These are phyloP conservation scores for Cercophora scortea DNA, from an alignment of 495 filamentous ascomycete genomes.

Conservation along the genomic window DNA sequence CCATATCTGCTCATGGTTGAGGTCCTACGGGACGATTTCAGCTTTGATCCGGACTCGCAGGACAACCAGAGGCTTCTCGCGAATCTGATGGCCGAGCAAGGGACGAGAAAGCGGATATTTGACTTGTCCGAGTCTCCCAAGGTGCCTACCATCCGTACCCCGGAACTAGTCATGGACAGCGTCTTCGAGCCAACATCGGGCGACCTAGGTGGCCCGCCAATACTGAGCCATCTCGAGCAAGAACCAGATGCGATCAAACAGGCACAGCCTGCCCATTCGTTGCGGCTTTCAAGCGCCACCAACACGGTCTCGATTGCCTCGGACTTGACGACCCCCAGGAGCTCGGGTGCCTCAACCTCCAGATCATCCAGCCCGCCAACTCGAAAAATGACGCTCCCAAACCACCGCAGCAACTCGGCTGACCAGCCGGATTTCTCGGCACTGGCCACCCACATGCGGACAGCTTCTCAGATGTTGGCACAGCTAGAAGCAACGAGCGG, in stretches of 20 bases:
- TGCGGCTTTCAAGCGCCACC: slow-evolving; percentile 48
- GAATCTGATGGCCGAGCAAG: slow-evolving; percentile 54
- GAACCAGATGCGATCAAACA: slow-evolving; percentile 13
- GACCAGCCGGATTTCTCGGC: slow-evolving; percentile 67
- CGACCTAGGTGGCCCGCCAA: slow-evolving; percentile 59
- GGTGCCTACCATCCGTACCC: slow-evolving; percentile 21
- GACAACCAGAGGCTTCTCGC: slow-evolving; percentile 56
- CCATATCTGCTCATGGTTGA: slow-evolving; percentile 73
- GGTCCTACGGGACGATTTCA: slow-evolving; percentile 64
- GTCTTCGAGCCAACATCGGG: slow-evolving; percentile 68
- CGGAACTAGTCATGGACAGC: slow-evolving; percentile 51
- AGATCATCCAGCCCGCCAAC: slow-evolving; percentile 52
- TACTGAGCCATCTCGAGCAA: slow-evolving; percentile 48
- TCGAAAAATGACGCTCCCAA: slow-evolving; percentile 41
- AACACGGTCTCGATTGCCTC: slow-evolving; percentile 41
- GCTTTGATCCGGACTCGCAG: slow-evolving; percentile 59
- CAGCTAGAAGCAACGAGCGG: slow-evolving; percentile 65
- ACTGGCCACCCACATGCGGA: slow-evolving; percentile 70
- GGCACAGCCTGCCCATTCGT: slow-evolving; percentile 22
- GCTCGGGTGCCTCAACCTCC: slow-evolving; percentile 47
- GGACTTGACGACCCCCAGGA: slow-evolving; percentile 50
- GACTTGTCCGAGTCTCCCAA: slow-evolving; percentile 45
- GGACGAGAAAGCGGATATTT: slow-evolving; percentile 55
- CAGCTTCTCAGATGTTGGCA: slow-evolving; percentile 70
- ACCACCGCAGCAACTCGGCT: slow-evolving; percentile 29